phyloP scores from a whole-genome alignment of 1,284 basidiomycete species.

The Tylopilus sp. region DNA sequence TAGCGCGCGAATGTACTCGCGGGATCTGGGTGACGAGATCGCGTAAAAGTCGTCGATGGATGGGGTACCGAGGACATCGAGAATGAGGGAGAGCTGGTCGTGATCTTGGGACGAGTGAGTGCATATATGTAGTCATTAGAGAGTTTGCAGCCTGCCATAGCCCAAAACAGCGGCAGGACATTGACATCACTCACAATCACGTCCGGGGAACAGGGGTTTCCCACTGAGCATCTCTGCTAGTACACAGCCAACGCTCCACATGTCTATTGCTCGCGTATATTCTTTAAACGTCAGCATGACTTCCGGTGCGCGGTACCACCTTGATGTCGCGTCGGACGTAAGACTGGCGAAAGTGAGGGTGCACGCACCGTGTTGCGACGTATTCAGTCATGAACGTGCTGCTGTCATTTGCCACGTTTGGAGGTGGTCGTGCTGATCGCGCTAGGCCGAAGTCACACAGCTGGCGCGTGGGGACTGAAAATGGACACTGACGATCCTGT shows the following conservation, averaged over 20 bases:
- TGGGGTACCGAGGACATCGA: conserved; percentile 88
- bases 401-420: conserved; percentile 76
- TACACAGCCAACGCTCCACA: conserved; percentile 93
- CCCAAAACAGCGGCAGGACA: conserved; percentile 1
- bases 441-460: conserved; percentile 94
- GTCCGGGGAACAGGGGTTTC: conserved; percentile 86
- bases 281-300: conserved; percentile 96
- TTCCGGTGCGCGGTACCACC: conserved; percentile 94
- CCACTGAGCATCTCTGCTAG: conserved; percentile 92
- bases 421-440: conserved; percentile 75
- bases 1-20: conserved; percentile 91
- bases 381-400: conserved; percentile 95
- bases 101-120: conserved; percentile 47
- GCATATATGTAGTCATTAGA: not conserved
- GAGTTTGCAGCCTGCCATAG: not conserved
- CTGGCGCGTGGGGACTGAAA: conserved; percentile 35
- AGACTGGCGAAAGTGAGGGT: not conserved
- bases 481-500: conserved; percentile 2
- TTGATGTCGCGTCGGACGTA: conserved; percentile 25
- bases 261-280: conserved; percentile 89
- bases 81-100: conserved; percentile 84
- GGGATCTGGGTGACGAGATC: conserved; percentile 80
- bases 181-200: conserved; percentile 55
- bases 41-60: conserved; percentile 91
- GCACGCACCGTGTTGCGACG: conserved; percentile 73